A percentile compares a stretch with the other conserved stretches of the same genome.
Evolutionary conservation across 1,139 yeast genomes (phyloP).

Genomic region (Schizosaccharomyces versatilis): DNA sequence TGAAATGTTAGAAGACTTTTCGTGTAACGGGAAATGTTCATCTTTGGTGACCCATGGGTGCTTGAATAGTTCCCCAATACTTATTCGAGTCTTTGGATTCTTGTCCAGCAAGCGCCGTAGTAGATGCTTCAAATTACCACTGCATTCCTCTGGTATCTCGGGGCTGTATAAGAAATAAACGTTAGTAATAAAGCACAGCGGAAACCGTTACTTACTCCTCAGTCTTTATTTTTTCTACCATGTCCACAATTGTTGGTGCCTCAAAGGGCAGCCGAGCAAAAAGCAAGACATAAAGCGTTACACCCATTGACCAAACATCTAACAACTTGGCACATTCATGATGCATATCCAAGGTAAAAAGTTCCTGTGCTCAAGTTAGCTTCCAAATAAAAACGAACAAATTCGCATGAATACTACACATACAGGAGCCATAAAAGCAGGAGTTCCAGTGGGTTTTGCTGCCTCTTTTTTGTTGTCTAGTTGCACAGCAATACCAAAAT

Average conservation of each 20-base stretch:
- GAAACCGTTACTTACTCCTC: not conserved
- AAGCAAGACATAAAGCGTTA: conserved; percentile 27
- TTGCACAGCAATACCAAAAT: conserved; percentile 74
- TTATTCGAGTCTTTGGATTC: conserved; percentile 33
- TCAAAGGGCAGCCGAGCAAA: conserved; percentile 24
- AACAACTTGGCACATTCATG: conserved; percentile 40
- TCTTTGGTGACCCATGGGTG: conserved; percentile 36
- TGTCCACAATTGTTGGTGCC: conserved; percentile 13
- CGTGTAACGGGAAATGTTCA: conserved; percentile 7
- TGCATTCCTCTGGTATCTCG: conserved; percentile 11
- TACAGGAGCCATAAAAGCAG: conserved; percentile 55
- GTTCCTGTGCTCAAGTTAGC: conserved; percentile 54
- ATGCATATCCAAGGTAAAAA: conserved; percentile 22
- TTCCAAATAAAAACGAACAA: conserved; percentile 18
- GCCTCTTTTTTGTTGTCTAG: conserved; percentile 19
- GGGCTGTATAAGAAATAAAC: conserved; percentile 27
- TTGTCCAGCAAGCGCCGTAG: conserved; percentile 23
- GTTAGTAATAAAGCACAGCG: not conserved
- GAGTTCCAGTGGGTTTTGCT: conserved; percentile 57
- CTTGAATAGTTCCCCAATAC: conserved; percentile 29
- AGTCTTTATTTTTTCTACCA: not conserved
- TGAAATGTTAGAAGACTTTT: too few relatives aligned
- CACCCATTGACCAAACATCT: conserved; percentile 65
- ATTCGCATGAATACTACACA: conserved; percentile 15
- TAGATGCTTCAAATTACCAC: conserved; percentile 16